Evolutionary conservation across 2,329 filamentous ascomycete species (phyloP).

Genomic region (Blastomyces percursus): DNA sequence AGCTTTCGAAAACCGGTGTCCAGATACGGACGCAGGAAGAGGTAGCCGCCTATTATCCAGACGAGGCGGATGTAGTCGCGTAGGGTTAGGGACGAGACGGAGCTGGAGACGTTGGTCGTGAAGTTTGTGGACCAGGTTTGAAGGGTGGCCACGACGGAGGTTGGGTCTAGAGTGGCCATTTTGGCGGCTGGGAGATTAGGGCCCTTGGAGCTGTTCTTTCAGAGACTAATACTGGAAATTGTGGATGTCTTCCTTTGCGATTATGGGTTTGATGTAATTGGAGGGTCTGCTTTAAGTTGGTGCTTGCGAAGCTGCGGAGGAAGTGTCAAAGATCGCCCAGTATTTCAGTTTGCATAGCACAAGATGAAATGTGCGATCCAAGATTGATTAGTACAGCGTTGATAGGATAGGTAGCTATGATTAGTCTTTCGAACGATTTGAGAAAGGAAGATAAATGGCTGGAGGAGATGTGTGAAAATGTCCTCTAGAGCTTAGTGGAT

Average conservation of each 20-base stretch:
- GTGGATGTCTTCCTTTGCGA: background rate
- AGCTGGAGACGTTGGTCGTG: slow-evolving; percentile 31
- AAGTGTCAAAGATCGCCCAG: background rate
- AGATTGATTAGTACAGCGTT: background rate
- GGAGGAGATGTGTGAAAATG: background rate
- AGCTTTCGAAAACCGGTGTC: slow-evolving; percentile 54
- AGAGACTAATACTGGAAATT: too few relatives aligned
- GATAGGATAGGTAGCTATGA: background rate
- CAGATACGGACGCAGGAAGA: slow-evolving; percentile 62
- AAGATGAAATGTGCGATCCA: background rate
- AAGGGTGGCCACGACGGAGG: slow-evolving; percentile 18
- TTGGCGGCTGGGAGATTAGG: slow-evolving; percentile 4
- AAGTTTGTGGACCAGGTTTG: slow-evolving; percentile 22
- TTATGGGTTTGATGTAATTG: background rate
- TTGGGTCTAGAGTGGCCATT: slow-evolving; percentile 22
- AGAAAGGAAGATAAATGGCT: background rate
- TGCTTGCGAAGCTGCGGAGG: background rate
- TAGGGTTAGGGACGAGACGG: slow-evolving; percentile 34
- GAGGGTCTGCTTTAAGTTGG: background rate
- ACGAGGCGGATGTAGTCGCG: slow-evolving; percentile 55
- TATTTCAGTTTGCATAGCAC: background rate
- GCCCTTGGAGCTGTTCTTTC: background rate
- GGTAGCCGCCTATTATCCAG: slow-evolving; percentile 60
- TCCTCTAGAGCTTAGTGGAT: background rate
- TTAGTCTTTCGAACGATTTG: background rate